phyloP scores from a whole-genome alignment of 352 stramenopile species.

The Globisporangium yorkense region DNA sequence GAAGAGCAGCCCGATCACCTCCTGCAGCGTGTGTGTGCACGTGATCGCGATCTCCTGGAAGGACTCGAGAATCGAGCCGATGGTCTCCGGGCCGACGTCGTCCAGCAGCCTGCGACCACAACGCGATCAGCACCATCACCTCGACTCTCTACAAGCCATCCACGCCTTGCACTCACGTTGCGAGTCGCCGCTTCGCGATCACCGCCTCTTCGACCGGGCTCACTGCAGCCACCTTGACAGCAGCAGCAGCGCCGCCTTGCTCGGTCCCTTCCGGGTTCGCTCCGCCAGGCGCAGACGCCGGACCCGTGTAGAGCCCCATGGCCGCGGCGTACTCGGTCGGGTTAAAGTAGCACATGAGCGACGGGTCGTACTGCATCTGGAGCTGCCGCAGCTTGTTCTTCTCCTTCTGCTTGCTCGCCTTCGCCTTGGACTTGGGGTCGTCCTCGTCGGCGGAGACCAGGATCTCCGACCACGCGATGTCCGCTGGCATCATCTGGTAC shows the following conservation, averaged over 20 bases:
- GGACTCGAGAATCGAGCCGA: constrained; percentile 34
- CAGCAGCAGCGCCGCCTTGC: constrained; percentile 8
- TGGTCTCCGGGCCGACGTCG: constrained; percentile 32
- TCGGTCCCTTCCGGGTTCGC: constrained; percentile 8
- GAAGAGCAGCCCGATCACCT: constrained; percentile 61
- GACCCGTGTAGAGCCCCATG: constrained; percentile 56
- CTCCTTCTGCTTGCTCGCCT: constrained; percentile 39
- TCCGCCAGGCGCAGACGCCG: background rate
- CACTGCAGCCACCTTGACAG: constrained; percentile 14
- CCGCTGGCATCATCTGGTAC: constrained; percentile 56
- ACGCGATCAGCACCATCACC: constrained; percentile 1
- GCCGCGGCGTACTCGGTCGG: constrained; percentile 65
- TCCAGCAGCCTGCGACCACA: constrained; percentile 42
- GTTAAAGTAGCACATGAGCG: constrained; percentile 74
- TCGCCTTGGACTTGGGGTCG: constrained; percentile 39
- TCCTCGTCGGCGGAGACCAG: constrained; percentile 42
- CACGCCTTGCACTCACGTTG: constrained; percentile 28
- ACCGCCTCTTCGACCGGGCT: constrained; percentile 63
- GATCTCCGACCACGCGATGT: constrained; percentile 60
- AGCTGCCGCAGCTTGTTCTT: constrained; percentile 25
- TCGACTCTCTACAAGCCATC: background rate
- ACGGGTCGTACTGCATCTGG: constrained; percentile 64
- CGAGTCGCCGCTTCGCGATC: constrained; percentile 41
- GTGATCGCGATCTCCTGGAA: constrained; percentile 64
- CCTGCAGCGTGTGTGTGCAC: constrained; percentile 66